phyloP scores from a whole-genome alignment of 805 yeast species.

The Suhomyces xylopsoci region DNA sequence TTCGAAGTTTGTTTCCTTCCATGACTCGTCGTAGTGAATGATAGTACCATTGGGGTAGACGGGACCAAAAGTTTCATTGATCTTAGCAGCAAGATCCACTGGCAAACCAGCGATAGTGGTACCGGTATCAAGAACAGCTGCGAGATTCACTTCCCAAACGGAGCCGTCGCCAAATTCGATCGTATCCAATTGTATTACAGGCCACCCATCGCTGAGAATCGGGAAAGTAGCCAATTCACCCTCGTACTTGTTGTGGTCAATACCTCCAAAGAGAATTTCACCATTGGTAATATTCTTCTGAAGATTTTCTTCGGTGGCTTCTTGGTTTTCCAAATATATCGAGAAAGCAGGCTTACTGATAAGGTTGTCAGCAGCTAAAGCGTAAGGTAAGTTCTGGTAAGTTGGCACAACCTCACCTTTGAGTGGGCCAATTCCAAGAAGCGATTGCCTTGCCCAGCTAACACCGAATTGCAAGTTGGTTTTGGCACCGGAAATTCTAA shows the following conservation, averaged over 20 bases:
- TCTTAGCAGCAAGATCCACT: neutral
- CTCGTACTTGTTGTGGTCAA: conserved; percentile 58
- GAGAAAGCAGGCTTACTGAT: conserved; percentile 1
- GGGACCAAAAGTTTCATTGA: neutral
- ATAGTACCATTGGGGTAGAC: neutral
- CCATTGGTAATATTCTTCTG: neutral
- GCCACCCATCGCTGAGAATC: conserved; percentile 5
- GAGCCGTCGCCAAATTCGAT: neutral
- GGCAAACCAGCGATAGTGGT: neutral
- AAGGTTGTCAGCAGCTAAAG: neutral
- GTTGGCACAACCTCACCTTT: neutral
- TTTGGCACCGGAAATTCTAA: too few species aligned
- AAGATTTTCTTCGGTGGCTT: neutral
- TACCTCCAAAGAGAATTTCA: conserved; percentile 63
- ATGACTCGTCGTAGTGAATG: neutral
- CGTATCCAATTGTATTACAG: neutral
- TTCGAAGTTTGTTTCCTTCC: neutral
- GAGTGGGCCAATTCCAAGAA: neutral
- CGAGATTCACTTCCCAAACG: too few species aligned
- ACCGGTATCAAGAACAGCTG: conserved; percentile 16
- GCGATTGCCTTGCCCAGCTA: neutral
- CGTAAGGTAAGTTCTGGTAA: neutral
- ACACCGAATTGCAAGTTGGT: too few species aligned
- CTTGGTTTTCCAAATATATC: neutral
- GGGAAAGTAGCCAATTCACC: conserved; percentile 41